phyloP scores from a whole-genome alignment of 768 basidiomycete species.

The Mycena vitilis region DNA sequence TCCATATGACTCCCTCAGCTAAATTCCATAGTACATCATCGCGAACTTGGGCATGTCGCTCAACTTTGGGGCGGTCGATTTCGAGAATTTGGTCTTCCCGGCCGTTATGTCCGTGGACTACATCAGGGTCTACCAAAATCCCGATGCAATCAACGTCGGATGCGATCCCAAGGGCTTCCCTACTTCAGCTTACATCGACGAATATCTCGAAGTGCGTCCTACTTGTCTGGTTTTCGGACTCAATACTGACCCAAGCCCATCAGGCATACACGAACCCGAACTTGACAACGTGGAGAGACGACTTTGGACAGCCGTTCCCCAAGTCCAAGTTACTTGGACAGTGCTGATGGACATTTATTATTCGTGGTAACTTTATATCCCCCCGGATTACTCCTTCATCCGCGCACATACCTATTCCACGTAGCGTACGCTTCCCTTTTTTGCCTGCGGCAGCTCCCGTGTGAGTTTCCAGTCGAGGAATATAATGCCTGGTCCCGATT shows the following conservation, averaged over 20 bases:
- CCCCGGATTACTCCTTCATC: slow-evolving; percentile 13
- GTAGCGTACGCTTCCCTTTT: slow-evolving; percentile 11
- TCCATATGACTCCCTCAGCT: not conserved
- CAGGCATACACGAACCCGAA: slow-evolving; percentile 87
- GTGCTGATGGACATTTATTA: slow-evolving; percentile 54
- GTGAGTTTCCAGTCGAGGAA: not conserved
- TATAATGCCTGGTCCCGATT: not conserved
- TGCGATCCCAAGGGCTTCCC: slow-evolving; percentile 87
- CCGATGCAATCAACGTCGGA: slow-evolving; percentile 77
- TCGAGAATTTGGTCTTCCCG: slow-evolving; percentile 78
- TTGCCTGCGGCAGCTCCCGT: slow-evolving; percentile 11
- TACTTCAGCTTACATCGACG: slow-evolving; percentile 83
- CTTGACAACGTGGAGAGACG: slow-evolving; percentile 78
- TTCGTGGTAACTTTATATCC: slow-evolving; percentile 4
- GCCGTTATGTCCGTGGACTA: slow-evolving; percentile 76
- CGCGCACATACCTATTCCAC: slow-evolving; percentile 4
- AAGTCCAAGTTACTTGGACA: slow-evolving; percentile 71
- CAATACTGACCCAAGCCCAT: no score
- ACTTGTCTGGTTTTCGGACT: slow-evolving; percentile 31
- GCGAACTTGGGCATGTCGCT: slow-evolving; percentile 86
- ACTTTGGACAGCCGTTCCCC: slow-evolving; percentile 75
- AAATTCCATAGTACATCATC: slow-evolving; percentile 70
- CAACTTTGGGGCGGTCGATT: slow-evolving; percentile 80
- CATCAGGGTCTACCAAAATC: slow-evolving; percentile 90
- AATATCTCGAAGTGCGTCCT: slow-evolving; percentile 49